These are phyloP conservation scores for Termitomyces sp. DNA, from an alignment of 768 basidiomycete species.

Conservation along the genomic window DNA sequence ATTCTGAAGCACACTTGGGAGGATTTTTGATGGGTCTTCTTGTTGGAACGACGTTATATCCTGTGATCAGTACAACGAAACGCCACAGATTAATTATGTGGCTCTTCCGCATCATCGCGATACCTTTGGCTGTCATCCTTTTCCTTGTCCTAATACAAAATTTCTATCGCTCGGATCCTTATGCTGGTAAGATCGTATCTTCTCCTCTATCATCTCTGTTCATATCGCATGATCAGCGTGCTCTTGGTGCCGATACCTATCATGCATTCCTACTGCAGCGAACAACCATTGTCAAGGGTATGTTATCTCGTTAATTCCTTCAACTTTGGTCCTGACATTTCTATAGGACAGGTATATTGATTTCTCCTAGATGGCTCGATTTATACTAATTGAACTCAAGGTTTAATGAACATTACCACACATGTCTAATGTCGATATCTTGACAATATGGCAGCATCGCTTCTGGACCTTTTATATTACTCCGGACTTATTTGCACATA, in stretches of 20 bases:
- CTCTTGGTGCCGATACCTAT: slow-evolving; percentile 83
- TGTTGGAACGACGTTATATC: slow-evolving; percentile 79
- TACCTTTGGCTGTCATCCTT: slow-evolving; percentile 71
- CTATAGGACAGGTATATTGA: slow-evolving; percentile 14
- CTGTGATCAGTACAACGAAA: slow-evolving; percentile 77
- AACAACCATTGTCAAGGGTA: slow-evolving; percentile 67
- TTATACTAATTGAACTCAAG: neutral
- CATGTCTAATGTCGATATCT: neutral
- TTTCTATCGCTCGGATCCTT: slow-evolving; percentile 87
- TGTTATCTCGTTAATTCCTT: slow-evolving; percentile 12
- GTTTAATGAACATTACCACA: slow-evolving; percentile 1
- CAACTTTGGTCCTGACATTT: neutral
- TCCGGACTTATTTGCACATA: neutral
- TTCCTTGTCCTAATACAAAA: slow-evolving; percentile 82
- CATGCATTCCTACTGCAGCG: slow-evolving; percentile 74
- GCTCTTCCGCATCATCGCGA: slow-evolving; percentile 63
- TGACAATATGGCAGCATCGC: neutral
- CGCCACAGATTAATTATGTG: slow-evolving; percentile 71
- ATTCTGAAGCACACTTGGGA: slow-evolving; percentile 70
- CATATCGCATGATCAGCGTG: slow-evolving; percentile 47
- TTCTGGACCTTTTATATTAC: neutral
- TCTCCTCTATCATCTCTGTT: neutral
- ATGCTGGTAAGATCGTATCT: slow-evolving; percentile 48
- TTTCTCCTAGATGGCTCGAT: neutral
- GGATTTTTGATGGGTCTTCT: slow-evolving; percentile 84